Conservation (phyloP, 768 basidiomycete species). For the Lentinula boryana region DNA sequence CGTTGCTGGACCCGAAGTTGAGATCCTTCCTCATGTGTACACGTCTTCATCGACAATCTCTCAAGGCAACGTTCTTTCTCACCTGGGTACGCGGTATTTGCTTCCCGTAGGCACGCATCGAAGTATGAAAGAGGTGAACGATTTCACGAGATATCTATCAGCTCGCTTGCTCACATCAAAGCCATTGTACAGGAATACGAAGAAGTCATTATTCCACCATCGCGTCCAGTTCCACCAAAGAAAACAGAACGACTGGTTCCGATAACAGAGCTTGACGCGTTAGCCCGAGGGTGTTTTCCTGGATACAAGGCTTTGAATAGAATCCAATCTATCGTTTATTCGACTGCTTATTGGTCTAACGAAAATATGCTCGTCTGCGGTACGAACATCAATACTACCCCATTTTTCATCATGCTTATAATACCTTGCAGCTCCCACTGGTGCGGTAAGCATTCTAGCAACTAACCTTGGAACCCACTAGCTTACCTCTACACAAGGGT, state of each 20-base stretch:
- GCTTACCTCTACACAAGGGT: slow-evolving; percentile 47
- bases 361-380: slow-evolving; percentile 96
- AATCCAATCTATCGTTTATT: slow-evolving; percentile 92
- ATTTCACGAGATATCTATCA: not conserved
- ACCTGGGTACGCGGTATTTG: slow-evolving; percentile 70
- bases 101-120: slow-evolving; percentile 81
- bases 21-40: slow-evolving; percentile 85
- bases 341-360: slow-evolving; percentile 89
- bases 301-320: slow-evolving; percentile 86
- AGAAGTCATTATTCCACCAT: slow-evolving; percentile 87
- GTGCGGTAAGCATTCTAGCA: slow-evolving; percentile 62
- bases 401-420: not conserved
- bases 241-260: slow-evolving; percentile 63
- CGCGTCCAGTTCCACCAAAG: slow-evolving; percentile 69
- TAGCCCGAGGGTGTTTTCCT: slow-evolving; percentile 80
- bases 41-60: slow-evolving; percentile 50
- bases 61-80: slow-evolving; percentile 62
- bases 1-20: slow-evolving; percentile 41
- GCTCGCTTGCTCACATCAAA: slow-evolving; percentile 5
- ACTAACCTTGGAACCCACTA: not conserved
- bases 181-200: slow-evolving; percentile 59
- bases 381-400: slow-evolving; percentile 25
- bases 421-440: slow-evolving; percentile 75
- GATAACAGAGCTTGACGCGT: slow-evolving; percentile 66
- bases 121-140: slow-evolving; percentile 55